These are phyloP conservation scores for Collybiopsis luxurians DNA, from an alignment of 768 basidiomycete genomes.

Conservation along the genomic window DNA sequence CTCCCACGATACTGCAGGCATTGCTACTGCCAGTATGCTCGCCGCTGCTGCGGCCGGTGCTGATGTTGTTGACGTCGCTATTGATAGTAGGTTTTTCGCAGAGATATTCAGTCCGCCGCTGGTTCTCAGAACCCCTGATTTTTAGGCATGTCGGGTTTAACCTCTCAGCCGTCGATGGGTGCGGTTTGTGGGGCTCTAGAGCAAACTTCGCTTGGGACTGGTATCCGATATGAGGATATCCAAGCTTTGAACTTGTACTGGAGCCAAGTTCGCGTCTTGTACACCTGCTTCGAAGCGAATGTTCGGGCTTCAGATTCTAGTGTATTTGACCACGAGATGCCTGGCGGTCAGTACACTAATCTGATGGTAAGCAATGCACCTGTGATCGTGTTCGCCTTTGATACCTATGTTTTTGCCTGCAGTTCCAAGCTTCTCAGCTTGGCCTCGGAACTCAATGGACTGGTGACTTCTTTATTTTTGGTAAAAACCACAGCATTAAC, in stretches of 20 bases:
- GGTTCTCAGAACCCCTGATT: conserved; percentile 12
- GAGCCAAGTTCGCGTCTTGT: conserved; percentile 95
- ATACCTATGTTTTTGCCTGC: conserved; percentile 10
- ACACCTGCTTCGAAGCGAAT: conserved; percentile 97
- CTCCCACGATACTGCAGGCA: conserved; percentile 99
- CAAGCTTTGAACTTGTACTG: conserved; percentile 97
- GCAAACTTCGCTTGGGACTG: conserved; percentile 90
- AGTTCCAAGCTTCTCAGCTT: conserved; percentile 99
- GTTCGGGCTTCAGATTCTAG: conserved; percentile 96
- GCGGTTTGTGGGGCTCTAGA: conserved; percentile 94
- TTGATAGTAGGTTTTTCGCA: conserved; percentile 74
- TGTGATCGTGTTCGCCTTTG: conserved; percentile 12
- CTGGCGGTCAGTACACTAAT: conserved; percentile 94
- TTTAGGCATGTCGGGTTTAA: conserved; percentile 94
- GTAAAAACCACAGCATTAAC: conserved; percentile 9
- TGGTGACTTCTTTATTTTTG: conserved; percentile 39
- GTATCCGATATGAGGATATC: conserved; percentile 95
- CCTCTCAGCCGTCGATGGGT: conserved; percentile 99
- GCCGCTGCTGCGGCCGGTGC: conserved; percentile 96
- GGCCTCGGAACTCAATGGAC: conserved; percentile 97
- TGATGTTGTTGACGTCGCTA: conserved; percentile 96
- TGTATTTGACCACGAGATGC: conserved; percentile 99
- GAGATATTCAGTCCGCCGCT: conserved; percentile 7
- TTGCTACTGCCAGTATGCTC: conserved; percentile 96
- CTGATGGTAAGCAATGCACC: conserved; percentile 65